Conservation (phyloP, 2,329 filamentous ascomycete genomes). For the Beauveria brongniartii region DNA sequence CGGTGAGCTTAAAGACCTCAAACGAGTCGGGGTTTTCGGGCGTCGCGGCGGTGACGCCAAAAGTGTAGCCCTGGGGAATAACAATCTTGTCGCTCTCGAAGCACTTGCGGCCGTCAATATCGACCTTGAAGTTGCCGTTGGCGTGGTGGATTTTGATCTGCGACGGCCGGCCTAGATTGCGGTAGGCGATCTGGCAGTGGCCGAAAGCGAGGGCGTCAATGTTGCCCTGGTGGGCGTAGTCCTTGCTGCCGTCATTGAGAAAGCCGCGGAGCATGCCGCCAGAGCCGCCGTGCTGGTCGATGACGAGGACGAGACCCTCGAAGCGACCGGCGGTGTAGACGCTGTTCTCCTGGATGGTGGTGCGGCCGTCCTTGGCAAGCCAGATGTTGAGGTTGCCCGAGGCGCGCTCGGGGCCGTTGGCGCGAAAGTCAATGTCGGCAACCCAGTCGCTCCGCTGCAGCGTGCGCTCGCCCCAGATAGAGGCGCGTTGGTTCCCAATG, state of each 20-base stretch:
- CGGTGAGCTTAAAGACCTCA: slow-evolving; percentile 80
- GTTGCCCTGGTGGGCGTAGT: slow-evolving; percentile 67
- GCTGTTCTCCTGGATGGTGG: slow-evolving; percentile 60
- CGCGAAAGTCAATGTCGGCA: slow-evolving; percentile 79
- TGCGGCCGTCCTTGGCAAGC: slow-evolving; percentile 66
- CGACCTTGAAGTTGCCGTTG: slow-evolving; percentile 60
- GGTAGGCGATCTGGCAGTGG: slow-evolving; percentile 83
- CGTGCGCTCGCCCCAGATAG: slow-evolving; percentile 65
- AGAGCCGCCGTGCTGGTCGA: slow-evolving; percentile 73
- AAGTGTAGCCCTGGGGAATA: slow-evolving; percentile 72
- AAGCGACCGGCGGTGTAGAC: slow-evolving; percentile 80
- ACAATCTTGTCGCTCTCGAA: slow-evolving; percentile 75
- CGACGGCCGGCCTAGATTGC: slow-evolving; percentile 80
- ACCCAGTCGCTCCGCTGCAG: slow-evolving; percentile 65
- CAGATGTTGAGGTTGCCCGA: slow-evolving; percentile 90
- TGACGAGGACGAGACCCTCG: slow-evolving; percentile 79
- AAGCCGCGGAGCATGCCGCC: slow-evolving; percentile 84
- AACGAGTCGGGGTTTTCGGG: slow-evolving; percentile 92
- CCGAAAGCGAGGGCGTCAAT: slow-evolving; percentile 86
- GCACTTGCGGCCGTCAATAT: slow-evolving; percentile 71
- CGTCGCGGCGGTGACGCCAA: slow-evolving; percentile 81
- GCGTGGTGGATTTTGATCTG: slow-evolving; percentile 66
- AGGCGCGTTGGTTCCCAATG: slow-evolving; percentile 77
- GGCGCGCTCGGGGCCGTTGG: slow-evolving; percentile 74
- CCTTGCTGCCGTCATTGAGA: slow-evolving; percentile 79